Conservation (phyloP, 2,329 filamentous ascomycete genomes). For the Cladorrhinum sp. region DNA sequence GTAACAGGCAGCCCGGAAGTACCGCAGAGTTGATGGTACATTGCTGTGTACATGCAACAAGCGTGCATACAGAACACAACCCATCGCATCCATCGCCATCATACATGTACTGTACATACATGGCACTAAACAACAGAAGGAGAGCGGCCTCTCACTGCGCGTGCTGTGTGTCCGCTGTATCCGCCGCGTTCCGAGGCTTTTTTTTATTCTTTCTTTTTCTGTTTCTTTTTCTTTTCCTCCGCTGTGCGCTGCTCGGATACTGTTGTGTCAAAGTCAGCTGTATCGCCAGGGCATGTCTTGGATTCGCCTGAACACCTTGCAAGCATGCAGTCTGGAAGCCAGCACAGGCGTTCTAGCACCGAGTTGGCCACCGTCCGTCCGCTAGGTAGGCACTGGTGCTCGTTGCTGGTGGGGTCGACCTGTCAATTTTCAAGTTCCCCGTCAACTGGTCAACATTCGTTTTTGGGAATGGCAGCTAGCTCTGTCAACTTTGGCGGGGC, state of each 20-base stretch:
- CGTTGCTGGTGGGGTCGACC: slow-evolving; percentile 7
- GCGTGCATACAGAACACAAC: slow-evolving; percentile 1
- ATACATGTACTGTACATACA: neutral
- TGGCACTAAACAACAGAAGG: neutral
- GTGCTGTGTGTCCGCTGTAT: neutral
- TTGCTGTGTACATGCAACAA: slow-evolving; percentile 10
- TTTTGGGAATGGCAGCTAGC: neutral
- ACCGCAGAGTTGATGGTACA: slow-evolving; percentile 27
- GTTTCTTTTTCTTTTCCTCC: neutral
- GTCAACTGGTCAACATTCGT: neutral
- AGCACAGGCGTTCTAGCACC: neutral
- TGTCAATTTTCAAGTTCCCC: slow-evolving; percentile 4
- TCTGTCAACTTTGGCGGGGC: neutral
- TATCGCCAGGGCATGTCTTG: neutral
- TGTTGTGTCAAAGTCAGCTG: neutral
- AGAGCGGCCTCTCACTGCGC: slow-evolving; percentile 1
- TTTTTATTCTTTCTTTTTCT: neutral
- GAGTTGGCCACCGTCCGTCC: neutral
- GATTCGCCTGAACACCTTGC: neutral
- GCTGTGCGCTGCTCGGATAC: neutral
- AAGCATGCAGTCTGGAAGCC: neutral
- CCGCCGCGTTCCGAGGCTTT: neutral
- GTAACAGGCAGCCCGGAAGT: slow-evolving; percentile 22
- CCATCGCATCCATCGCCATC: neutral
- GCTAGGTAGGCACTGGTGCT: neutral